phyloP scores from a whole-genome alignment of 2,329 filamentous ascomycete genomes.

The Paraconiothyrium brasiliense region DNA sequence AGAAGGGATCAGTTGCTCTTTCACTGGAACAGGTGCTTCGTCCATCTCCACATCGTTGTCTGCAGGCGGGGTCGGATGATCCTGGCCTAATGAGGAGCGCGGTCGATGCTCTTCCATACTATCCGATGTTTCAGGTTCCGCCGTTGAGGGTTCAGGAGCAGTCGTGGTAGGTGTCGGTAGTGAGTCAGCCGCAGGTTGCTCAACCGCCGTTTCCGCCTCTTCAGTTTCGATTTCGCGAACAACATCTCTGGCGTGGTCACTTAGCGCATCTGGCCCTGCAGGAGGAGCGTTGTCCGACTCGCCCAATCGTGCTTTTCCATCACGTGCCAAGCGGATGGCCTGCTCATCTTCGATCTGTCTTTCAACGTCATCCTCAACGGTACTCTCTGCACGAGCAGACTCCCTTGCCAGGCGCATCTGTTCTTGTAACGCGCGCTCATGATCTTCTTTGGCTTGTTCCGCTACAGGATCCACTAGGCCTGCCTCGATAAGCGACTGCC shows the following conservation, averaged over 20 bases:
- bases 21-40: conserved; percentile 30
- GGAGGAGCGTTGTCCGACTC: conserved; percentile 26
- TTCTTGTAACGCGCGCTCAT: conserved; percentile 61
- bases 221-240: conserved; percentile 20
- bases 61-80: conserved; percentile 49
- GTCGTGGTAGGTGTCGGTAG: conserved; percentile 48
- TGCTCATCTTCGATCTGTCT: conserved; percentile 65
- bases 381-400: conserved; percentile 54
- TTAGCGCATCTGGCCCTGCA: conserved; percentile 32
- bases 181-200: conserved; percentile 41
- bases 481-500: conserved; percentile 34
- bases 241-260: conserved; percentile 34
- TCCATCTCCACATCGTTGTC: conserved; percentile 47
- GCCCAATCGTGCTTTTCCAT: conserved; percentile 40
- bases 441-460: conserved; percentile 61
- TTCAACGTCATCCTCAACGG: conserved; percentile 67
- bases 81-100: conserved; percentile 21
- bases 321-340: conserved; percentile 48
- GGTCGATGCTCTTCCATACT: conserved; percentile 23
- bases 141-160: conserved; percentile 40
- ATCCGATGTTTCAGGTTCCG: conserved; percentile 36
- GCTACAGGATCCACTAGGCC: conserved; percentile 49
- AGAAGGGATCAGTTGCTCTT: conserved; percentile 19
- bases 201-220: conserved; percentile 20
- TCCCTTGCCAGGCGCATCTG: conserved; percentile 58